Evolutionary conservation across 1,284 basidiomycete genomes (phyloP).

Genomic region (Microstroma glucosiphilum): DNA sequence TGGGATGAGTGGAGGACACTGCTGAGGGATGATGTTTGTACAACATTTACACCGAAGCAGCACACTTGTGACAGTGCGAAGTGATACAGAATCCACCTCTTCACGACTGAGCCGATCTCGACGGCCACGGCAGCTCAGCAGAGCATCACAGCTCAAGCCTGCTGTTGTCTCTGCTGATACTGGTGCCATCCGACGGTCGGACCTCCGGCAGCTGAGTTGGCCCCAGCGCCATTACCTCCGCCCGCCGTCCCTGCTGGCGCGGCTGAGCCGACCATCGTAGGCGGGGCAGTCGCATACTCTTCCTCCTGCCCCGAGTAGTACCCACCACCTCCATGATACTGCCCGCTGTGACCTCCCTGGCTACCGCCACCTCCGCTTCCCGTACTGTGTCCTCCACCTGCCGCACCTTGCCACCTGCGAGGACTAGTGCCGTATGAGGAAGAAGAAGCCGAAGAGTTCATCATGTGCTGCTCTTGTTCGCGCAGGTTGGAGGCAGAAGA

Average conservation of each 20-base stretch:
- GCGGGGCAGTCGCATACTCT: background rate
- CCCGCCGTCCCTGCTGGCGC: background rate
- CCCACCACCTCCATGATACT: background rate
- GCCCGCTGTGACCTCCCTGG: background rate
- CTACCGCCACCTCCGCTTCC: too few species aligned
- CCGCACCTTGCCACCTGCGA: too few species aligned
- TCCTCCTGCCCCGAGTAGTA: background rate
- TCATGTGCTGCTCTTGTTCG: background rate
- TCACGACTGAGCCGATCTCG: too few species aligned
- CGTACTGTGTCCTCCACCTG: too few species aligned
- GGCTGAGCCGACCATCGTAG: background rate
- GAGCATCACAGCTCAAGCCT: background rate
- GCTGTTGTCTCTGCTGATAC: slow-evolving; percentile 5
- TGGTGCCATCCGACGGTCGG: background rate
- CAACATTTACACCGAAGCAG: too few species aligned
- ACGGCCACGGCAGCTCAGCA: too few species aligned
- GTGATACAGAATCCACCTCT: too few species aligned
- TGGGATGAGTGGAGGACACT: too few species aligned
- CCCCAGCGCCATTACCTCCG: background rate
- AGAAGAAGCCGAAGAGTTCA: too few species aligned
- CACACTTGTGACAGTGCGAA: too few species aligned
- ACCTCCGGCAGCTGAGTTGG: background rate
- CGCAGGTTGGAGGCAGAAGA: background rate
- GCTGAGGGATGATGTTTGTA: too few species aligned
- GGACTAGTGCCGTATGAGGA: too few species aligned